Percentiles rank a stretch among this genome's conserved stretches.
These are phyloP conservation scores for Coniella lustricola DNA, from an alignment of 2,329 filamentous ascomycete genomes.

Conservation along the genomic window DNA sequence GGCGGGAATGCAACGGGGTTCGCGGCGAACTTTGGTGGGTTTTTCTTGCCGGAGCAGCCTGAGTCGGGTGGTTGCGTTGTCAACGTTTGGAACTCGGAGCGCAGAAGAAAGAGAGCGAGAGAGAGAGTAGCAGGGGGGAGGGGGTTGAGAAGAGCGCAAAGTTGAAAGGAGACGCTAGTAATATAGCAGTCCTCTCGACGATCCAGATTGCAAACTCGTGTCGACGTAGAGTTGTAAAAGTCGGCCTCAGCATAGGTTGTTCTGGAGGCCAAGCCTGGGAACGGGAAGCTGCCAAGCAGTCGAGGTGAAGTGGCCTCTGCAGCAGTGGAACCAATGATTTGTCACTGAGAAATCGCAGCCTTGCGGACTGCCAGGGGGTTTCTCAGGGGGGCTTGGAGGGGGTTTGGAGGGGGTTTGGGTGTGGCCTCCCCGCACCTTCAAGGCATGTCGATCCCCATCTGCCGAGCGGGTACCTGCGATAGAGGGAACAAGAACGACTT, in stretches of 20 bases:
- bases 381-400: too few relatives aligned
- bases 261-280: neutral
- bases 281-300: neutral
- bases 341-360: too few relatives aligned
- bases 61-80: neutral
- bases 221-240: neutral
- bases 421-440: constrained; percentile 1
- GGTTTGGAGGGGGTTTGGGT: constrained; percentile 3
- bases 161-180: too few relatives aligned
- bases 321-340: too few relatives aligned
- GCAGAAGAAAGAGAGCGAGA: too few relatives aligned
- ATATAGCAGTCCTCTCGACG: too few relatives aligned
- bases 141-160: too few relatives aligned
- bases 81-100: too few relatives aligned
- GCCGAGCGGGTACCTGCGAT: constrained; percentile 12
- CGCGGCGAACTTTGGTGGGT: constrained; percentile 1
- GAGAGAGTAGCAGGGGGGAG: too few relatives aligned
- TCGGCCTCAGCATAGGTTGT: neutral
- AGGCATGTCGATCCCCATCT: constrained; percentile 4
- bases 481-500: constrained; percentile 3
- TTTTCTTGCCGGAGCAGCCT: constrained; percentile 7
- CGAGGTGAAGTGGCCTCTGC: constrained; percentile 1
- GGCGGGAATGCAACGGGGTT: constrained; percentile 5
- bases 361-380: too few relatives aligned
- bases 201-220: too few relatives aligned